Evolutionary conservation across 1,284 basidiomycete genomes (phyloP).

Genomic region (Ceratobasidium sp.): DNA sequence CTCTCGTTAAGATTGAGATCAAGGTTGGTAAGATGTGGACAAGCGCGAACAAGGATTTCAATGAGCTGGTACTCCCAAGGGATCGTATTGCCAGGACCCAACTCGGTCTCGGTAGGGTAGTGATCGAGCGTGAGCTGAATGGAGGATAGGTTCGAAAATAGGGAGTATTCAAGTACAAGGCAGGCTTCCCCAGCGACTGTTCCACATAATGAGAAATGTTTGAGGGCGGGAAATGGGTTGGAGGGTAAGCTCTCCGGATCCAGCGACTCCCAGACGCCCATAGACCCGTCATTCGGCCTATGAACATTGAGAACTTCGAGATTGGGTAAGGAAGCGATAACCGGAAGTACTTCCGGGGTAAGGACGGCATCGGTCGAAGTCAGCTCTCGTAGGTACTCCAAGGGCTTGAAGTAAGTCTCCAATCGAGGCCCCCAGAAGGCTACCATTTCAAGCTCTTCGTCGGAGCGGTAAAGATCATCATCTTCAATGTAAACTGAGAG

Average conservation of each 20-base stretch:
- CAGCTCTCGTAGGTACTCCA: not conserved
- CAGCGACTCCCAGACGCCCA: not conserved
- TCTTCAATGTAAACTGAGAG: not conserved
- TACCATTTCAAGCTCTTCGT: not conserved
- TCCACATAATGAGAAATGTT: not conserved
- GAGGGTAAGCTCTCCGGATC: not conserved
- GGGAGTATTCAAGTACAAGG: not conserved
- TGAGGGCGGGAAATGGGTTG: not conserved
- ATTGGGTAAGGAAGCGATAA: not conserved
- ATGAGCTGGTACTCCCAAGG: not conserved
- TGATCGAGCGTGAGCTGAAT: not conserved
- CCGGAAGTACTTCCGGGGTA: not conserved
- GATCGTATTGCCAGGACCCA: no score
- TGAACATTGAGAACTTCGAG: not conserved
- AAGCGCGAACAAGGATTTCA: not conserved
- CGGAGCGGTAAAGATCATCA: not conserved
- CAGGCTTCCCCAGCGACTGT: not conserved
- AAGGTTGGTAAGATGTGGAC: not conserved
- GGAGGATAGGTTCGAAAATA: not conserved
- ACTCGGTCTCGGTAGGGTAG: not conserved
- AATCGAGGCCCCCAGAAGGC: not conserved
- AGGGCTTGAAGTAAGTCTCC: not conserved
- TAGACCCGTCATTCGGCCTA: not conserved
- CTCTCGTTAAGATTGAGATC: not conserved
- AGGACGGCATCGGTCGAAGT: not conserved